Evolutionary conservation across 2,329 filamentous ascomycete genomes (phyloP).

Genomic region (Emmonsiellopsis sp.): DNA sequence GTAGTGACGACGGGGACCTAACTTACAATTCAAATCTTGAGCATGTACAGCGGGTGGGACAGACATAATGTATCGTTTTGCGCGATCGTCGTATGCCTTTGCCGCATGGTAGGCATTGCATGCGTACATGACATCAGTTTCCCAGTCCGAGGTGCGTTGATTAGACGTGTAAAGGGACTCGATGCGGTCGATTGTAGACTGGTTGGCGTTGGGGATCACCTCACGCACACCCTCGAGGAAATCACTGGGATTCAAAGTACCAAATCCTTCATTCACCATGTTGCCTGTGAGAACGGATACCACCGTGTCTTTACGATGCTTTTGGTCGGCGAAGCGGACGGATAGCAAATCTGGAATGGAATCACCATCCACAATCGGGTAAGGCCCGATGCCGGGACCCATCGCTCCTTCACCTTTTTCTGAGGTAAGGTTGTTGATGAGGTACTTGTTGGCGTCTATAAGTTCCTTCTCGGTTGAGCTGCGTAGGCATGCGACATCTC

Average conservation of each 20-base stretch:
- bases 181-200: constrained; percentile 6
- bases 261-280: too few species aligned
- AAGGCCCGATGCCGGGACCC: constrained; percentile 7
- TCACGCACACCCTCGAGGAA: constrained; percentile 2
- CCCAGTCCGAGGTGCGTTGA: constrained; percentile 7
- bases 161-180: constrained; percentile 7
- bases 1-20: neutral
- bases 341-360: constrained; percentile 6
- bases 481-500: constrained; percentile 5
- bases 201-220: constrained; percentile 1
- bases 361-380: constrained; percentile 8
- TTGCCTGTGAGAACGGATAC: too few species aligned
- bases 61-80: constrained; percentile 9
- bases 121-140: constrained; percentile 7
- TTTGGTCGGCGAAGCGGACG: neutral
- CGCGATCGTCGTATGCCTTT: constrained; percentile 4
- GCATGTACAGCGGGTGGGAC: constrained; percentile 9
- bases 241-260: too few species aligned
- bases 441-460: constrained; percentile 7
- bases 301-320: too few species aligned
- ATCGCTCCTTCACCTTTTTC: neutral
- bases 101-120: constrained; percentile 8
- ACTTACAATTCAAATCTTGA: constrained; percentile 9
- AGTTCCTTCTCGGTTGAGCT: constrained; percentile 1
- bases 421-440: constrained; percentile 5